Evolutionary conservation across 2,329 filamentous ascomycete genomes (phyloP).

Genomic region (Aureobasidium sp.): DNA sequence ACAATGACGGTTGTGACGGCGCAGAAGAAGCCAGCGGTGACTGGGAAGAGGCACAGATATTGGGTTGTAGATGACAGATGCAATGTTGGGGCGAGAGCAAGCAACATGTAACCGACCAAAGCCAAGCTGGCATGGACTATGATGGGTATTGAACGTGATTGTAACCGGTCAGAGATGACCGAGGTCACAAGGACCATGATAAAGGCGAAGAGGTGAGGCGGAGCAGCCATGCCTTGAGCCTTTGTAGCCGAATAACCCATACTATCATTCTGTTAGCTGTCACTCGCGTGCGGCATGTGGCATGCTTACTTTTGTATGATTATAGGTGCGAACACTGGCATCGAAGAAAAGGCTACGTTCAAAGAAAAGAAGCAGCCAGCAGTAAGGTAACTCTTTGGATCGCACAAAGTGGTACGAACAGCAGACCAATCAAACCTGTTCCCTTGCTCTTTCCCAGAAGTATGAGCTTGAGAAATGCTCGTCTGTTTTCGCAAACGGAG

Average conservation of each 20-base stretch:
- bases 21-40: conserved; percentile 72
- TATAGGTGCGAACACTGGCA: conserved; percentile 61
- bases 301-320: conserved; percentile 56
- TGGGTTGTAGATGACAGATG: conserved; percentile 37
- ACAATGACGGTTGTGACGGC: conserved; percentile 79
- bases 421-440: conserved; percentile 46
- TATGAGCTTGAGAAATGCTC: conserved; percentile 22
- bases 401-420: conserved; percentile 52
- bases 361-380: conserved; percentile 78
- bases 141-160: conserved; percentile 58
- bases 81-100: conserved; percentile 39
- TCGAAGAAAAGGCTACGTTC: conserved; percentile 81
- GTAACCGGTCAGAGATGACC: conserved; percentile 60
- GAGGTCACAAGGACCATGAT: conserved; percentile 64
- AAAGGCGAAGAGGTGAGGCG: conserved; percentile 75
- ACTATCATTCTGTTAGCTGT: conserved; percentile 24
- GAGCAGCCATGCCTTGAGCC: conserved; percentile 72
- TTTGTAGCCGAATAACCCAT: conserved; percentile 65
- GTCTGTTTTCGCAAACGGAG: conserved; percentile 55
- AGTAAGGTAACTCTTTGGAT: conserved; percentile 67
- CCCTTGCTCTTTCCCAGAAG: conserved; percentile 20
- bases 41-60: conserved; percentile 73
- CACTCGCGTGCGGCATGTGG: not conserved
- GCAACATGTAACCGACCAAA: conserved; percentile 40
- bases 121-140: conserved; percentile 64